Base-by-base conservation (phyloP, 1,139 yeast genomes). In the Pichia sp. region DNA sequence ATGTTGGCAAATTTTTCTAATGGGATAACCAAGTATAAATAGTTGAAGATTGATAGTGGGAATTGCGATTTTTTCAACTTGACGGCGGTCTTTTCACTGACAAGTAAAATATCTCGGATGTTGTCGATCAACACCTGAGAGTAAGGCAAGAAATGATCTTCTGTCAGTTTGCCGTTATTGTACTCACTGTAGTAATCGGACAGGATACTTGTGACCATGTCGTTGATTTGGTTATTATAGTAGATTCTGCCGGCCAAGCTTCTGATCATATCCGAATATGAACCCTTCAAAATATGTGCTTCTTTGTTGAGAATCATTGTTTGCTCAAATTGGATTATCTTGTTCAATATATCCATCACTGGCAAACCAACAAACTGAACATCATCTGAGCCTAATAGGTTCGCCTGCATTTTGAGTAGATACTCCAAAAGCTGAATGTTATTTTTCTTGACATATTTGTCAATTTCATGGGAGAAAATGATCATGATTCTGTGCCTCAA, bases 331-430 rank as follows among this genome's bases (percentile, higher is more conserved):
- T 73, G 68, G 50, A 88, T 72, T 16, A 93, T 71, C 50, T 81
- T 81, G 81, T 68, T 88, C 75, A 58, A 85, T 10, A 67, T 79
- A 67, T 92, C 98, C 48, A 91, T 77, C n/a, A 91, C 88, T 12
- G 97, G 87, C 48, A 93, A 74, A 0, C 98, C 98, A 60, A 91
- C 85, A 80, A 92, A 83, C 66, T 86, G 89, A 47, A 90, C 90
- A 44, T 84, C 84, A 45, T 61, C 64, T 0, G 95, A 85, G 1
- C 86, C 78, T n/a, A 92, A 75, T 46, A 93, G 73, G 1, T 86
- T 84, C 24, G 86, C 75, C n/a, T 87, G 75, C 57, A 83, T 71
- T 50, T 74, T 73, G 10, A 88, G 76, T 45, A 81, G 73, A 45
- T 75, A 75, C 8, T 75, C 69, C 63, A 85, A 42, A n/a, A 47